Percentiles rank a stretch among this genome's conserved stretches.
These are phyloP conservation scores for Fraxinus anomala DNA, from an alignment of 257 asterid genomes.

Conservation along the genomic window DNA sequence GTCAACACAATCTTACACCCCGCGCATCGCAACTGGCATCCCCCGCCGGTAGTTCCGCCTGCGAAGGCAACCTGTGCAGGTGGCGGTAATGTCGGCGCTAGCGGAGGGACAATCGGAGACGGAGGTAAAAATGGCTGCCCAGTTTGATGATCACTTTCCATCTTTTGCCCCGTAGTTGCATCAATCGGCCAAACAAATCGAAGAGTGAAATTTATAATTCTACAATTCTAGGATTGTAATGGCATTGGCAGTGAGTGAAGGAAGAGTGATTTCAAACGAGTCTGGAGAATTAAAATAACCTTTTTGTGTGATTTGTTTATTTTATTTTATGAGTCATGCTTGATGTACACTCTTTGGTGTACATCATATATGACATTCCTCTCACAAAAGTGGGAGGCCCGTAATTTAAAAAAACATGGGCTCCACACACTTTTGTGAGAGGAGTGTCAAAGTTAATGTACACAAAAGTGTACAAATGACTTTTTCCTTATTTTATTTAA, in stretches of 20 bases:
- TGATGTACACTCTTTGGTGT: too few relatives aligned
- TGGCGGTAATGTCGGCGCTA: conserved; percentile 44
- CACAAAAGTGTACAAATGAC: too few relatives aligned
- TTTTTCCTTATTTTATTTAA: not conserved
- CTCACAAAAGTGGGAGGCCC: too few relatives aligned
- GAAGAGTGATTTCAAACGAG: conserved; percentile 21
- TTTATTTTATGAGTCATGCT: conserved; percentile 2
- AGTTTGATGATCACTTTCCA: conserved; percentile 34
- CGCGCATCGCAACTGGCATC: conserved; percentile 91
- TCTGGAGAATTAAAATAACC: not conserved
- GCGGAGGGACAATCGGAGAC: conserved; percentile 42
- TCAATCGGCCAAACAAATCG: not conserved
- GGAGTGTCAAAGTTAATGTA: too few relatives aligned
- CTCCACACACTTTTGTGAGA: too few relatives aligned
- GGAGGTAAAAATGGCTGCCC: conserved; percentile 72
- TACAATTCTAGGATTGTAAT: conserved; percentile 9
- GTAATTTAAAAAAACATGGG: too few relatives aligned
- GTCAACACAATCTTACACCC: conserved; percentile 85
- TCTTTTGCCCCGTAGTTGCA: not conserved
- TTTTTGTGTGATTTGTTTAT: too few relatives aligned
- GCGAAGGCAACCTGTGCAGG: conserved; percentile 37
- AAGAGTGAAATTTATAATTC: too few relatives aligned
- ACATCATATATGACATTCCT: too few relatives aligned
- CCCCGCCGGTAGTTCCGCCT: conserved; percentile 32
- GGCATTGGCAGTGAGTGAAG: not conserved